Conservation (phyloP, 306 rosid genomes). For the Ammopiptanthus mongolicus region DNA sequence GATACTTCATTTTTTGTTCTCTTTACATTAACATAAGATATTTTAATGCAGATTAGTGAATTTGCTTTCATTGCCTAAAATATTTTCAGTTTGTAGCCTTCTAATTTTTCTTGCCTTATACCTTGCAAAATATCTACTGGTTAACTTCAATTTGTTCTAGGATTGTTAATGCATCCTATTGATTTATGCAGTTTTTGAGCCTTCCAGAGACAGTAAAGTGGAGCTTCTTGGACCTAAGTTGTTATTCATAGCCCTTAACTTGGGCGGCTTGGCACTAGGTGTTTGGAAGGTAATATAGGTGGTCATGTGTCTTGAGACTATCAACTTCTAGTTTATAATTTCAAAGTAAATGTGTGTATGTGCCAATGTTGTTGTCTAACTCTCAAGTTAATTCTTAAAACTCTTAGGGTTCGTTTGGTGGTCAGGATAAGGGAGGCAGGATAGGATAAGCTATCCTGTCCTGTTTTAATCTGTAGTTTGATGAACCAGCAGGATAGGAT, state of each 20-base stretch:
- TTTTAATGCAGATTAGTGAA: neutral
- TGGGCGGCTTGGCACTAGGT: slow-evolving; percentile 89
- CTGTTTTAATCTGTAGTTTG: no score
- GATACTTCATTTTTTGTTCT: neutral
- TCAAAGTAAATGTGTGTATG: no score
- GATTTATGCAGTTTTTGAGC: slow-evolving; percentile 86
- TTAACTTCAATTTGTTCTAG: slow-evolving; percentile 1
- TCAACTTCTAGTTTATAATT: neutral
- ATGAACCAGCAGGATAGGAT: no score
- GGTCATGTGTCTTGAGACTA: neutral
- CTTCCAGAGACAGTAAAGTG: slow-evolving; percentile 85
- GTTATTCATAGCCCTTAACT: slow-evolving; percentile 86
- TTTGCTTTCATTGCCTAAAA: neutral
- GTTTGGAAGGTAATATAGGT: slow-evolving; percentile 53
- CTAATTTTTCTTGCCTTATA: slow-evolving; percentile 12
- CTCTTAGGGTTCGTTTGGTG: no score
- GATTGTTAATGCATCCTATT: neutral
- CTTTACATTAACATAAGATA: neutral
- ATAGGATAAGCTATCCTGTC: no score
- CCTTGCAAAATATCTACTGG: neutral
- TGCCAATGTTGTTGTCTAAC: no score
- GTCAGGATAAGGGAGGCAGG: no score
- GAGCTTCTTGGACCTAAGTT: slow-evolving; percentile 93
- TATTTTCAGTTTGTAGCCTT: neutral
- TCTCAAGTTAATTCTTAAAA: neutral